A percentile compares a stretch with the other conserved stretches of the same genome.
phyloP scores from a whole-genome alignment of 2,329 filamentous ascomycete species.

The Myotisia sp. region DNA sequence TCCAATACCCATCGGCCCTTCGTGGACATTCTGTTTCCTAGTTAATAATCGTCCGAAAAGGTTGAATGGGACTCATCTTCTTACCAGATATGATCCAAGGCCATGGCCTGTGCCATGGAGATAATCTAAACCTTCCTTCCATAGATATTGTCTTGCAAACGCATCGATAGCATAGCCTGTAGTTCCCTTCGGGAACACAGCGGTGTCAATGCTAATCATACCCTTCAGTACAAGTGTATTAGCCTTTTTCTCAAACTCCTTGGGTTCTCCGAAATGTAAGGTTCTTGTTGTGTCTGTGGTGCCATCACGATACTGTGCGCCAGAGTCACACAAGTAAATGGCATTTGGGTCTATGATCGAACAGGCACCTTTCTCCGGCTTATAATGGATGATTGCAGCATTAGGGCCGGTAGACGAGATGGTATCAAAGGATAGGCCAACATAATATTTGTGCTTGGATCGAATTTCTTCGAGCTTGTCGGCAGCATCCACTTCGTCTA shows the following conservation, averaged over 20 bases:
- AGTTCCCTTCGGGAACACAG: constrained; percentile 86
- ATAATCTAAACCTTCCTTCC: constrained; percentile 88
- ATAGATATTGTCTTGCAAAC: constrained; percentile 78
- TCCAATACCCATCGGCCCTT: constrained; percentile 91
- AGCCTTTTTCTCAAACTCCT: constrained; percentile 67
- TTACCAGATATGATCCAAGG: constrained; percentile 69
- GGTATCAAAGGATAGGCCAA: constrained; percentile 84
- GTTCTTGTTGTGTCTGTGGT: constrained; percentile 94
- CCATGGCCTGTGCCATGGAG: constrained; percentile 93
- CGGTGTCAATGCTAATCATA: constrained; percentile 73
- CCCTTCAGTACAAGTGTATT: constrained; percentile 94
- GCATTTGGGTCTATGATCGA: constrained; percentile 67
- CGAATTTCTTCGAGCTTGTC: constrained; percentile 63
- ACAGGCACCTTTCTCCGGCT: constrained; percentile 69
- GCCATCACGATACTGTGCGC: constrained; percentile 88
- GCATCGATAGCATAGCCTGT: constrained; percentile 84
- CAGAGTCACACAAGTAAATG: constrained; percentile 92
- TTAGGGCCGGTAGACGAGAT: constrained; percentile 91
- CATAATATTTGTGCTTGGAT: constrained; percentile 56
- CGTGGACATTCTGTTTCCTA: constrained; percentile 60
- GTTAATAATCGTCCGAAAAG: constrained; percentile 11
- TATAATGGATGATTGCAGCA: constrained; percentile 92
- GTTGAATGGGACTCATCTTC: neutral
- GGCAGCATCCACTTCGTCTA: constrained; percentile 85
- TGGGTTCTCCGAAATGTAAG: constrained; percentile 76